phyloP scores from a whole-genome alignment of 805 yeast genomes.

The Saccharomyces jurei region DNA sequence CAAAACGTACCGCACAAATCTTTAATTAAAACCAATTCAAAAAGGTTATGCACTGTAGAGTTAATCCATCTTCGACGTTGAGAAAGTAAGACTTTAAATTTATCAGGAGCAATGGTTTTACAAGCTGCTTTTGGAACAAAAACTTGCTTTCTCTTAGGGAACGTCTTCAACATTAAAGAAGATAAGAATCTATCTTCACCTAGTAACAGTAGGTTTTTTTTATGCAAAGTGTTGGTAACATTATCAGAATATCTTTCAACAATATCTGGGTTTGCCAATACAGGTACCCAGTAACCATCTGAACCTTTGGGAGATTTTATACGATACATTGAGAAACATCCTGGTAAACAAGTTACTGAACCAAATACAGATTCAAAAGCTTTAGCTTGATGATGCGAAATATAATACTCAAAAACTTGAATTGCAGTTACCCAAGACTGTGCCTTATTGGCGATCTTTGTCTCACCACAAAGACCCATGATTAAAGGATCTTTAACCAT shows the following conservation, averaged over 20 bases:
- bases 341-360: conserved; percentile 91
- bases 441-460: conserved; percentile 76
- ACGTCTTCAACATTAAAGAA: conserved; percentile 77
- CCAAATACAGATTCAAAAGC: conserved; percentile 95
- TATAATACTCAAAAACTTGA: conserved; percentile 88
- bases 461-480: conserved; percentile 94
- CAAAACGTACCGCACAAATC: conserved; percentile 93
- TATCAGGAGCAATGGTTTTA: conserved; percentile 83
- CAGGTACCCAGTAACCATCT: conserved; percentile 85
- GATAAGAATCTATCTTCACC: conserved; percentile 89
- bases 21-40: conserved; percentile 76
- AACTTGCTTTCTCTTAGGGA: conserved; percentile 81
- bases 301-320: conserved; percentile 80
- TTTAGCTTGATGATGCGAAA: conserved; percentile 89
- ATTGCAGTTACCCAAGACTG: conserved; percentile 87
- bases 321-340: conserved; percentile 88
- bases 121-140: conserved; percentile 89
- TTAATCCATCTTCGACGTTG: conserved; percentile 97
- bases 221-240: conserved; percentile 74
- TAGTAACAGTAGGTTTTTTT: conserved; percentile 71
- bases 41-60: conserved; percentile 85
- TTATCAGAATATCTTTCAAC: conserved; percentile 88
- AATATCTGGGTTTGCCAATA: conserved; percentile 85
- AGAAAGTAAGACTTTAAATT: conserved; percentile 68
- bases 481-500: conserved; percentile 78